Conservation (phyloP, 129 eudicot species). For the Lactuca saligna region DNA sequence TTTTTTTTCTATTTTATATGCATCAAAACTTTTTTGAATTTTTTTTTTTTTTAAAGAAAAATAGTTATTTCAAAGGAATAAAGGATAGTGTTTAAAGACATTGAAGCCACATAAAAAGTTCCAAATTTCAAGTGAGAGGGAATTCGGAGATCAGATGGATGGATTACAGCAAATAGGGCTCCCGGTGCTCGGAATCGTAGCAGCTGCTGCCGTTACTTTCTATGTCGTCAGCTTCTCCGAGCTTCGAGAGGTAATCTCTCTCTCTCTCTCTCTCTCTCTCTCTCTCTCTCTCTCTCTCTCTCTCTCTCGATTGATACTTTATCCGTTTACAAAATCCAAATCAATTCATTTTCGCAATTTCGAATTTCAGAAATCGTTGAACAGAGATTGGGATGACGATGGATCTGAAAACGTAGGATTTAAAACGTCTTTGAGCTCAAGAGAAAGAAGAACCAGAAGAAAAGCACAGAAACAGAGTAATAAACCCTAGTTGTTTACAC, state of each 20-base stretch:
- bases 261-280: neutral
- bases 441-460: constrained; percentile 73
- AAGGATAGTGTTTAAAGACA: constrained; percentile 13
- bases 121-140: neutral
- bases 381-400: constrained; percentile 63
- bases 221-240: constrained; percentile 86
- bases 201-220: constrained; percentile 90
- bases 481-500: constrained; percentile 32
- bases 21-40: too few species aligned
- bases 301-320: neutral
- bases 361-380: constrained; percentile 63
- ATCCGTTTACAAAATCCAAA: neutral
- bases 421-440: constrained; percentile 60
- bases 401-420: constrained; percentile 45
- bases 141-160: constrained; percentile 40
- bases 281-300: neutral
- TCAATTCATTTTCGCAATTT: constrained; percentile 1
- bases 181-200: constrained; percentile 72
- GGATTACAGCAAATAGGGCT: constrained; percentile 69
- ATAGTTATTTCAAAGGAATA: neutral
- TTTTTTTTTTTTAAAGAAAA: too few species aligned
- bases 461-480: constrained; percentile 56
- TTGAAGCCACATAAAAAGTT: constrained; percentile 18
- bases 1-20: too few species aligned
- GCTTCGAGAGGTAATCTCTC: constrained; percentile 65